These are phyloP conservation scores for Dryas octopetala DNA, from an alignment of 306 rosid genomes.

Conservation along the genomic window DNA sequence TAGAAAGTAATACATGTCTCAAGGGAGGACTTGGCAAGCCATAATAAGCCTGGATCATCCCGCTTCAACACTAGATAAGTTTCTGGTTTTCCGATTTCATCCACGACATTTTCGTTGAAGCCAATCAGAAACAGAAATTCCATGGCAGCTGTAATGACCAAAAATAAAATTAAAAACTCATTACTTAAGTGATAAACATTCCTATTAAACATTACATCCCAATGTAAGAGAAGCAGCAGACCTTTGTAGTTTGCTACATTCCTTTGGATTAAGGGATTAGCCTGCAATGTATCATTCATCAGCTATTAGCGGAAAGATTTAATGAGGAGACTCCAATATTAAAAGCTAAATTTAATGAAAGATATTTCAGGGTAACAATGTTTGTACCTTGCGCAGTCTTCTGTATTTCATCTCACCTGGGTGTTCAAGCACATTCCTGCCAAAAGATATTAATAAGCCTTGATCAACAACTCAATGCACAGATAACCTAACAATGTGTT, in stretches of 20 bases:
- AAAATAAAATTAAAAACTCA: not conserved
- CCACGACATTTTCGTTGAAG: slow-evolving; percentile 67
- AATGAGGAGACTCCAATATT: slow-evolving; percentile 1
- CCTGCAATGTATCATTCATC: slow-evolving; percentile 52
- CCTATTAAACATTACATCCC: slow-evolving; percentile 8
- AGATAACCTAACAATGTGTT: not conserved
- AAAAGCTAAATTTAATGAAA: not conserved
- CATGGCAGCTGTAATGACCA: slow-evolving; percentile 67
- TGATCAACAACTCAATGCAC: slow-evolving; percentile 18
- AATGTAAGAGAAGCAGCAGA: slow-evolving; percentile 31
- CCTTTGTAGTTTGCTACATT: slow-evolving; percentile 67
- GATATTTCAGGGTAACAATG: not conserved
- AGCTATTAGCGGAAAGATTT: slow-evolving; percentile 1
- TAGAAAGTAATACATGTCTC: slow-evolving; percentile 51
- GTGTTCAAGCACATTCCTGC: slow-evolving; percentile 82
- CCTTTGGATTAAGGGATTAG: slow-evolving; percentile 70
- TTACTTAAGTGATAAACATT: no score
- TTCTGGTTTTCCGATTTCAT: slow-evolving; percentile 68
- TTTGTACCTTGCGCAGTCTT: slow-evolving; percentile 72
- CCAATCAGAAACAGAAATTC: slow-evolving; percentile 68
- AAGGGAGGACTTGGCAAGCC: slow-evolving; percentile 91
- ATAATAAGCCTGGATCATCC: slow-evolving; percentile 85
- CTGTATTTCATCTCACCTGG: slow-evolving; percentile 71
- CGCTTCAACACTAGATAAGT: slow-evolving; percentile 79
- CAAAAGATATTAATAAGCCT: slow-evolving; percentile 17